phyloP scores from a whole-genome alignment of 805 yeast species.

The Brettanomyces sp. region DNA sequence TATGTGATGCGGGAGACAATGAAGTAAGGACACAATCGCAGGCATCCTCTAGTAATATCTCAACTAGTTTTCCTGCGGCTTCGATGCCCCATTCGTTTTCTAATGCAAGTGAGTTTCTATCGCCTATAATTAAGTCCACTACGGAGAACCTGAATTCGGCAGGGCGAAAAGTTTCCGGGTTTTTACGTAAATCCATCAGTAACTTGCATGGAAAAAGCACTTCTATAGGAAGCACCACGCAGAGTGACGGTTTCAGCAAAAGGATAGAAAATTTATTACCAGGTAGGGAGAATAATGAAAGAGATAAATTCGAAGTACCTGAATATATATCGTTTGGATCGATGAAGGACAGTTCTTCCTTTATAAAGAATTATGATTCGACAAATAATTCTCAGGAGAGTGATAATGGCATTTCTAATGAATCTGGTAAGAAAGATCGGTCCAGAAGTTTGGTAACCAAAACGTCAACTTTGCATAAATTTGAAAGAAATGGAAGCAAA shows the following conservation, averaged over 20 bases:
- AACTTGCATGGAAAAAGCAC: conserved; percentile 5
- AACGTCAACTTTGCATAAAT: too few relatives aligned
- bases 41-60: background rate
- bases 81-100: conserved; percentile 5
- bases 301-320: conserved; percentile 8
- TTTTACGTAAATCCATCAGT: conserved; percentile 17
- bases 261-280: too few relatives aligned
- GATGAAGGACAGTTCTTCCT: conserved; percentile 19
- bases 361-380: conserved; percentile 9
- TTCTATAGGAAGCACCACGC: background rate
- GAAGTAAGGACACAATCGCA: background rate
- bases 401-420: too few relatives aligned
- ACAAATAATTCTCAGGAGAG: too few relatives aligned
- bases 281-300: background rate
- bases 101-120: conserved; percentile 10
- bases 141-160: conserved; percentile 18
- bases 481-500: too few relatives aligned
- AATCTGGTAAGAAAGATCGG: too few relatives aligned
- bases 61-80: conserved; percentile 5
- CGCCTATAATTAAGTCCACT: conserved; percentile 18
- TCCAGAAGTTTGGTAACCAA: too few relatives aligned
- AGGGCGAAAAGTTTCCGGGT: conserved; percentile 19
- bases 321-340: conserved; percentile 34
- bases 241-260: background rate
- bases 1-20: background rate